Percentiles rank a stretch among this genome's conserved stretches.
These are phyloP conservation scores for Zygosaccharomyces sapae DNA, from an alignment of 1,139 yeast genomes.

Conservation along the genomic window DNA sequence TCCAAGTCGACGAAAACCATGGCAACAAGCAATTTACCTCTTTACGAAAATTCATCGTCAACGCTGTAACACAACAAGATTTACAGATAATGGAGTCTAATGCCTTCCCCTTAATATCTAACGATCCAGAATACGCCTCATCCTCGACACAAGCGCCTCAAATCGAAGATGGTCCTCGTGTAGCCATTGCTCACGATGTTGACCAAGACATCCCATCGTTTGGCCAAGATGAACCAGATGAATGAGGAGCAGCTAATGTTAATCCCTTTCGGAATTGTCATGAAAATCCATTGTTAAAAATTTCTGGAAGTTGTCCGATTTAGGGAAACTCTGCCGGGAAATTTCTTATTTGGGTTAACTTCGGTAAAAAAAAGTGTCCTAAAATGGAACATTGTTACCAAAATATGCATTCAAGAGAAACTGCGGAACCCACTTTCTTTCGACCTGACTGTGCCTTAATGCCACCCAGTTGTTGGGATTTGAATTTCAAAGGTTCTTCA, in stretches of 20 bases:
- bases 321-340: not conserved
- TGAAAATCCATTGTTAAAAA: not conserved
- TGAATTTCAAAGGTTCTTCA: not conserved
- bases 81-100: conserved; percentile 28
- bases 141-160: conserved; percentile 1
- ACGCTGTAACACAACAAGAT: conserved; percentile 39
- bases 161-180: conserved; percentile 2
- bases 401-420: not conserved
- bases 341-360: not conserved
- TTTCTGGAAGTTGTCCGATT: not conserved
- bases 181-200: conserved; percentile 5
- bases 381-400: not conserved
- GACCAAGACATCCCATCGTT: conserved; percentile 28
- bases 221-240: conserved; percentile 33
- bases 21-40: conserved; percentile 38
- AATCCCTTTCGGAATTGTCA: not conserved
- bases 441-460: not conserved
- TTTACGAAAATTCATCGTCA: conserved; percentile 35
- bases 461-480: not conserved
- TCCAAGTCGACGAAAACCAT: conserved; percentile 34
- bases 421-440: not conserved
- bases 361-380: not conserved
- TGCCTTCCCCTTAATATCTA: conserved; percentile 16
- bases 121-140: conserved; percentile 18
- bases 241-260: conserved; percentile 6